phyloP scores from a whole-genome alignment of 2,329 filamentous ascomycete genomes.

The Metarhizium anisopliae region DNA sequence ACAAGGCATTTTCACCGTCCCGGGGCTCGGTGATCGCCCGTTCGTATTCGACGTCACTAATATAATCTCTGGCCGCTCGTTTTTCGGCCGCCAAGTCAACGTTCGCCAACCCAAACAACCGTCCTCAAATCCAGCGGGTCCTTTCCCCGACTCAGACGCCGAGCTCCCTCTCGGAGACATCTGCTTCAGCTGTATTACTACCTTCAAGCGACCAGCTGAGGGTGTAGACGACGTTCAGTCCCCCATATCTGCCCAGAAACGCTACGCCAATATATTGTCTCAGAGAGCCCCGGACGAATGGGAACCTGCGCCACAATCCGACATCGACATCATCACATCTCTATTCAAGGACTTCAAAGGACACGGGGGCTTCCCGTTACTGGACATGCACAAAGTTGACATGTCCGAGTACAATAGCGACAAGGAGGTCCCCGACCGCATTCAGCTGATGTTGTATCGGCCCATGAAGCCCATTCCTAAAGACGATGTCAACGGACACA shows the following conservation, averaged over 20 bases:
- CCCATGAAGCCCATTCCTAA: constrained; percentile 32
- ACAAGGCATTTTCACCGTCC: constrained; percentile 45
- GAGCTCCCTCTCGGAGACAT: constrained; percentile 28
- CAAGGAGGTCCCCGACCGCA: constrained; percentile 32
- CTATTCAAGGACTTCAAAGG: constrained; percentile 17
- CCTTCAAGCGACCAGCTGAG: constrained; percentile 36
- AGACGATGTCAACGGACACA: constrained; percentile 34
- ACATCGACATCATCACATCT: constrained; percentile 31
- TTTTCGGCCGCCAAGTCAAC: constrained; percentile 40
- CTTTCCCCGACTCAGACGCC: constrained; percentile 31
- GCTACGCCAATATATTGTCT: constrained; percentile 32
- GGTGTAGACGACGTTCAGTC: constrained; percentile 30
- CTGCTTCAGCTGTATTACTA: constrained; percentile 42
- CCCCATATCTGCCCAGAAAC: constrained; percentile 26
- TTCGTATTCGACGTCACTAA: constrained; percentile 42
- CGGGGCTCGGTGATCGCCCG: constrained; percentile 37
- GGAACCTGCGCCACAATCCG: constrained; percentile 35
- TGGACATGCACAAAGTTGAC: constrained; percentile 48
- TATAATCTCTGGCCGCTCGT: constrained; percentile 35
- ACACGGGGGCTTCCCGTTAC: constrained; percentile 36
- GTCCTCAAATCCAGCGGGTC: constrained; percentile 24
- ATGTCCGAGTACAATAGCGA: constrained; percentile 35
- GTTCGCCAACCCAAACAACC: constrained; percentile 36
- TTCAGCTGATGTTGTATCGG: constrained; percentile 42
- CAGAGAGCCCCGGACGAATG: constrained; percentile 29